phyloP scores from a whole-genome alignment of 495 filamentous ascomycete species.

The Penicillium angulare region DNA sequence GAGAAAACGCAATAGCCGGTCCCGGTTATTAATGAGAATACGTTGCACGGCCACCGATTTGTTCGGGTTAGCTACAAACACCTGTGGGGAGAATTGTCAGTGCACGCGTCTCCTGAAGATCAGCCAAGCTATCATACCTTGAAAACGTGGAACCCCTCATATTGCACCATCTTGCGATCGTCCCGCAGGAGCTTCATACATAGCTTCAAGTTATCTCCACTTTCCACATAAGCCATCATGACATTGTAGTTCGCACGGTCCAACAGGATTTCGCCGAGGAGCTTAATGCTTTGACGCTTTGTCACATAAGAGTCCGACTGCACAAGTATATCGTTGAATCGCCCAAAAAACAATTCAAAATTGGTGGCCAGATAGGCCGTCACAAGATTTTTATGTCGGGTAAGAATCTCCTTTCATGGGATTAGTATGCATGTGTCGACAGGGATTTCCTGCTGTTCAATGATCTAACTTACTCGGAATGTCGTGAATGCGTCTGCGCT shows the following conservation, averaged over 20 bases:
- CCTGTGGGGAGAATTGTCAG: slow-evolving; percentile 51
- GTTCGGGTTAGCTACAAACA: slow-evolving; percentile 97
- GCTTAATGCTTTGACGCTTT: slow-evolving; percentile 95
- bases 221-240: slow-evolving; percentile 96
- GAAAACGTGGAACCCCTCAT: slow-evolving; percentile 99
- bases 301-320: slow-evolving; percentile 96
- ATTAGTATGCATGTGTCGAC: not conserved
- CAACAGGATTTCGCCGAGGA: slow-evolving; percentile 90
- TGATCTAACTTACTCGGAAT: slow-evolving; percentile 79
- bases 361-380: slow-evolving; percentile 82
- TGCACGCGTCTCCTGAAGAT: not conserved
- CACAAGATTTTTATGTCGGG: slow-evolving; percentile 87
- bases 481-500: slow-evolving; percentile 97
- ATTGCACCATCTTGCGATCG: slow-evolving; percentile 97
- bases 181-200: slow-evolving; percentile 96
- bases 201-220: slow-evolving; percentile 91
- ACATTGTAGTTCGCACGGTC: slow-evolving; percentile 96
- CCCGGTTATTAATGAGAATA: slow-evolving; percentile 93
- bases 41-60: slow-evolving; percentile 92
- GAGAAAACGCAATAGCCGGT: slow-evolving; percentile 83
- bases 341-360: slow-evolving; percentile 85
- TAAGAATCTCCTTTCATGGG: slow-evolving; percentile 73
- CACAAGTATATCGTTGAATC: slow-evolving; percentile 85
- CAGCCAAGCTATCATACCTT: slow-evolving; percentile 56
- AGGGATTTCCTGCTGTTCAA: not conserved